Percentiles rank a stretch among this genome's conserved stretches.
phyloP scores from a whole-genome alignment of 345 rosid species.

The Citrus mangshanensis region DNA sequence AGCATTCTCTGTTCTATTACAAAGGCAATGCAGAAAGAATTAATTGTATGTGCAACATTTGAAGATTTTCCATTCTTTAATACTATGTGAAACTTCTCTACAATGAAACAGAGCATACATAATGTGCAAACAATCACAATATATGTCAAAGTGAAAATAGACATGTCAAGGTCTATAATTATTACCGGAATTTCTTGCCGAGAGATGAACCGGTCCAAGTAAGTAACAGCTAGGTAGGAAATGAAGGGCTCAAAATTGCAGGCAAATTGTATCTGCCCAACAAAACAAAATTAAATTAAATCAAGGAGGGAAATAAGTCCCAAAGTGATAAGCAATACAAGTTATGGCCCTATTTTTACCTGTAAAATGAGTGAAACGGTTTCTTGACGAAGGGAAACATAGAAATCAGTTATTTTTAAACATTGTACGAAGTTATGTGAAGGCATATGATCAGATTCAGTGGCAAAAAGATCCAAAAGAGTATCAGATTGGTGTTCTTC shows the following conservation, averaged over 20 bases:
- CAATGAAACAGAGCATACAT: neutral
- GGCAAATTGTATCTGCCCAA: constrained; percentile 22
- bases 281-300: neutral
- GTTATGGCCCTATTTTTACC: constrained; percentile 15
- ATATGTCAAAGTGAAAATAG: neutral
- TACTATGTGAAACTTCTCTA: neutral
- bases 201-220: constrained; percentile 52
- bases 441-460: constrained; percentile 48
- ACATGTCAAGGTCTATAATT: too few relatives aligned
- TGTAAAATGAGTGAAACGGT: constrained; percentile 39
- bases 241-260: constrained; percentile 32
- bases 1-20: neutral
- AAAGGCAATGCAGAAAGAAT: neutral
- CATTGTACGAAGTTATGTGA: constrained; percentile 15
- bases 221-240: constrained; percentile 46
- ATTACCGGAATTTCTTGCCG: constrained; percentile 34
- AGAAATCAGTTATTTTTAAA: constrained; percentile 17
- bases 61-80: neutral
- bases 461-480: constrained; percentile 30
- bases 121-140: neutral
- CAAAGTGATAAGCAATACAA: neutral
- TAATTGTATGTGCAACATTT: neutral
- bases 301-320: neutral
- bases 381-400: constrained; percentile 36
- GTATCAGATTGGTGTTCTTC: constrained; percentile 15